Evolutionary conservation across 371 early-diverging fungal genomes (phyloP), one percentile per base, ranked within the genome.

Genomic region (Mortierella sp.): DNA sequence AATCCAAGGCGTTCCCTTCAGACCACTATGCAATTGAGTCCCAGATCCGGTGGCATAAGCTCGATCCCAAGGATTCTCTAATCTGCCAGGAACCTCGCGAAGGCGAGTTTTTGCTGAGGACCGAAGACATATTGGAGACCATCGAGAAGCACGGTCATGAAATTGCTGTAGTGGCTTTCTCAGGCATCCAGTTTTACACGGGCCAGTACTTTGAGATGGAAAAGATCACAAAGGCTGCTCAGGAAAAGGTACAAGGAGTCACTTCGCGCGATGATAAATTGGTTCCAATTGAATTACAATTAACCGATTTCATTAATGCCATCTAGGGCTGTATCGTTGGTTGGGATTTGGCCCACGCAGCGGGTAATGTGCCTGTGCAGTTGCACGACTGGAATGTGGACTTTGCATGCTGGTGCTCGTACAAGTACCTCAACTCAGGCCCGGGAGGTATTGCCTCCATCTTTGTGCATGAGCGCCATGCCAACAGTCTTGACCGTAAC

Each of bases 391-490:
- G 99, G 99, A 85, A 93, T 54, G 97, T 97, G 8, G 99, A 99
- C 75, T 98, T 98, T 89, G 99, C 98, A n/a, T 92, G 93, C 70
- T 98, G 98, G 98, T 98, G 98, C 87, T 92, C 96, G 2, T 98
- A 98, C 91, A 99, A 99, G 84, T 99, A 99, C 80, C 85, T 99
- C 58, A 97, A 97, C 78, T 89, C 97, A 1, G 97, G 98, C 11
- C 96, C 98, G 1, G 99, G 99, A 59, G 94, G 95, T 40, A 97
- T 99, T 70, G 97, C 92, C 26, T 96, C 96, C 4, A 87, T 95
- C 18, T 97, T 95, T 78, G 91, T 97, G 9, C 96, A 97, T 69
- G 90, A 94, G 73, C 90, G 90, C 65, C 89, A 94, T 71, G 90
- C 90, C 12, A 71, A 86, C 32, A 88, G 90, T 70, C 73, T 71